Evolutionary conservation across 768 basidiomycete species (phyloP).

Genomic region (Mycena pura): DNA sequence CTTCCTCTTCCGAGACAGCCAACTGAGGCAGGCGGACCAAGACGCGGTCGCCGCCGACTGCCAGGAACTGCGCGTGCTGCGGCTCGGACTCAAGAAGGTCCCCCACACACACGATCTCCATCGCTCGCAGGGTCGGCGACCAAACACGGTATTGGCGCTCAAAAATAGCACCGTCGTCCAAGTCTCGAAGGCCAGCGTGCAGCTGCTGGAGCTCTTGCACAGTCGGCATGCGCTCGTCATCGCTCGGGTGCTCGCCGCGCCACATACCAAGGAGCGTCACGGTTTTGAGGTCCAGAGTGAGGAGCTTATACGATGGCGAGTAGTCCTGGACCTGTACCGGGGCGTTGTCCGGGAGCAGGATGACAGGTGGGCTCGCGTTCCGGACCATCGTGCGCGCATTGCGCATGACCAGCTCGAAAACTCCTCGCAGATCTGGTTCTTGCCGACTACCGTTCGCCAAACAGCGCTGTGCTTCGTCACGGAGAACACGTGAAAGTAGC

Average conservation of each 20-base stretch:
- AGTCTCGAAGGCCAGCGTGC: neutral
- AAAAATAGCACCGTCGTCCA: neutral
- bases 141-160: neutral
- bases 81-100: constrained; percentile 5
- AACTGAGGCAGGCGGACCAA: neutral
- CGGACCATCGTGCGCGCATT: neutral
- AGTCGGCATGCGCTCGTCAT: constrained; percentile 7
- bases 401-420: constrained; percentile 16
- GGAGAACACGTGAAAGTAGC: neutral
- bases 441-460: neutral
- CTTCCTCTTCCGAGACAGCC: too few species aligned
- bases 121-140: constrained; percentile 1
- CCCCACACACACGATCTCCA: constrained; percentile 4
- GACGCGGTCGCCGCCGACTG: constrained; percentile 17
- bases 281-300: neutral
- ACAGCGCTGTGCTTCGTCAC: neutral
- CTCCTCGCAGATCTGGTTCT: constrained; percentile 5
- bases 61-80: neutral
- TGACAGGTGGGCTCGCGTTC: neutral
- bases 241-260: neutral
- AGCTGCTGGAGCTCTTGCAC: neutral
- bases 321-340: neutral
- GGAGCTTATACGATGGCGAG: neutral
- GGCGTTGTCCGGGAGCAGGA: neutral
- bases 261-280: constrained; percentile 12